Percentiles rank a stretch among this genome's conserved stretches.
Evolutionary conservation across 2,329 filamentous ascomycete species (phyloP).

Genomic region (Microcera coccophila): DNA sequence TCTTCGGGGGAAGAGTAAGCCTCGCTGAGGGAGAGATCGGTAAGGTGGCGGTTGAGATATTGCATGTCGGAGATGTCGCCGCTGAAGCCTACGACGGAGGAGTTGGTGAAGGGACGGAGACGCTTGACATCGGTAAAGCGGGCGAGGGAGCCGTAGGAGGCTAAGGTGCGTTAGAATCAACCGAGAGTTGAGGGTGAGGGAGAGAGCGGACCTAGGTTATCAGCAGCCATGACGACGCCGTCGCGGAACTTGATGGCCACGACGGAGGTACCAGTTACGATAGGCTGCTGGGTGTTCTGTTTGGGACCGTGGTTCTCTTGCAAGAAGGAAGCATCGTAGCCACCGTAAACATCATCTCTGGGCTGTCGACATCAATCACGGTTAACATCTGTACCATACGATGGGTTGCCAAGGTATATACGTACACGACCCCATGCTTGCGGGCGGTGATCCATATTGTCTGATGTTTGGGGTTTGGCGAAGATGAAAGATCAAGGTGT

Average conservation of each 20-base stretch:
- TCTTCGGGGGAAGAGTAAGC: conserved; percentile 60
- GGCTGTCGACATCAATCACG: conserved; percentile 55
- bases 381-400: neutral
- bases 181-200: conserved; percentile 1
- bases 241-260: conserved; percentile 93
- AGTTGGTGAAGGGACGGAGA: conserved; percentile 80
- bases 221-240: conserved; percentile 92
- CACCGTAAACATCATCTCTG: conserved; percentile 93
- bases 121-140: conserved; percentile 97
- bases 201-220: conserved; percentile 74
- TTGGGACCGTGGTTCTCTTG: conserved; percentile 63
- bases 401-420: conserved; percentile 14
- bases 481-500: neutral
- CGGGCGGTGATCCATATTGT: conserved; percentile 65
- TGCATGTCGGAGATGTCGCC: conserved; percentile 99
- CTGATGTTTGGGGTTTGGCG: conserved; percentile 15
- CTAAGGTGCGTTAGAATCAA: conserved; percentile 42
- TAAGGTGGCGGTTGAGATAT: conserved; percentile 89
- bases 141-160: conserved; percentile 94
- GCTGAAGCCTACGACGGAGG: conserved; percentile 85
- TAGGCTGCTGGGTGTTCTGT: conserved; percentile 84
- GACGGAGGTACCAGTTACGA: conserved; percentile 95
- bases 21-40: conserved; percentile 81
- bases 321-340: conserved; percentile 86
- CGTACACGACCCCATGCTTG: conserved; percentile 70